A percentile compares a stretch with the other conserved stretches of the same genome.
Conservation (phyloP, 2,329 filamentous ascomycete species). For the Cladophialophora psammophila region DNA sequence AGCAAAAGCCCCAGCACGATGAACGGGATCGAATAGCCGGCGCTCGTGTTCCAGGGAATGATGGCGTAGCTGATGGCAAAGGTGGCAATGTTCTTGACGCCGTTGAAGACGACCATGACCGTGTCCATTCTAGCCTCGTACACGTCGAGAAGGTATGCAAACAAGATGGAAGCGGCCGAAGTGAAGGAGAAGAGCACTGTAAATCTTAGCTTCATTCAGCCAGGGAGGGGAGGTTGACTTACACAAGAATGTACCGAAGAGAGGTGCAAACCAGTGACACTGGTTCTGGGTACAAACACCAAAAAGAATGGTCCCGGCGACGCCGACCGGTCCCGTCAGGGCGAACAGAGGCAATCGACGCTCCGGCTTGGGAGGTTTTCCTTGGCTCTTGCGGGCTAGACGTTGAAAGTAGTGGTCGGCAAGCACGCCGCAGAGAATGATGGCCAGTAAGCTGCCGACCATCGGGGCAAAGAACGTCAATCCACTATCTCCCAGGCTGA, state of each 20-base stretch:
- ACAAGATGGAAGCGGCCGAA: background rate
- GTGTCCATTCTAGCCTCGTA: constrained; percentile 17
- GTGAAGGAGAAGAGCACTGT: constrained; percentile 17
- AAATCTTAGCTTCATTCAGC: too few species aligned
- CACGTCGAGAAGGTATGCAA: constrained; percentile 14
- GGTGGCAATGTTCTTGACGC: constrained; percentile 15
- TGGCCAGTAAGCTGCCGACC: background rate
- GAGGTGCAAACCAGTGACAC: constrained; percentile 13
- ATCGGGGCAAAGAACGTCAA: background rate
- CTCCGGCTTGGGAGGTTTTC: background rate
- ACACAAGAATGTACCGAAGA: constrained; percentile 13
- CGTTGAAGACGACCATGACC: constrained; percentile 15
- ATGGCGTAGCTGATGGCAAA: constrained; percentile 19
- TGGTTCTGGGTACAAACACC: constrained; percentile 9
- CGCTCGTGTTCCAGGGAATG: constrained; percentile 5
- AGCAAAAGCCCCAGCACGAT: constrained; percentile 7
- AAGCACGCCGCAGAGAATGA: constrained; percentile 9
- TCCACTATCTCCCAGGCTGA: background rate
- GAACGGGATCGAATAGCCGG: constrained; percentile 7
- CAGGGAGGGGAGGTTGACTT: too few species aligned
- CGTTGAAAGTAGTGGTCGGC: constrained; percentile 6
- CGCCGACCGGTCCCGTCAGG: background rate
- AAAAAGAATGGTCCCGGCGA: constrained; percentile 11
- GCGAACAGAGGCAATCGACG: background rate
- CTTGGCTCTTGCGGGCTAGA: background rate